phyloP scores from a whole-genome alignment of 2,329 filamentous ascomycete species.

The Talaromyces rugulosus region DNA sequence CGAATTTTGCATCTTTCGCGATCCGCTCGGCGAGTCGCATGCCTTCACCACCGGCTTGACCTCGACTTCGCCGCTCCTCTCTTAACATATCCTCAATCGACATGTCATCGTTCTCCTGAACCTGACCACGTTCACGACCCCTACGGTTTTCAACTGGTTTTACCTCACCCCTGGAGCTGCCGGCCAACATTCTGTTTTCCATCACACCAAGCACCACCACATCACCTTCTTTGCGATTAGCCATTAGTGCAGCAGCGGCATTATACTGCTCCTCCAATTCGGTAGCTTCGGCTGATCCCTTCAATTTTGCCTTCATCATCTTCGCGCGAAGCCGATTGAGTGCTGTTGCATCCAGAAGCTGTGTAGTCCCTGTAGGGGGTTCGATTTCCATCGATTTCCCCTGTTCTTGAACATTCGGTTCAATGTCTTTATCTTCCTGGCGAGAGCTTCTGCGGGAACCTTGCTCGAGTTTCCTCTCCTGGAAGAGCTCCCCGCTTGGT shows the following conservation, averaged over 20 bases:
- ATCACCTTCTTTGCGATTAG: slow-evolving; percentile 56
- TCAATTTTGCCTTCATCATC: slow-evolving; percentile 92
- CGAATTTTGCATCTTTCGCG: slow-evolving; percentile 85
- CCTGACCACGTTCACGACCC: slow-evolving; percentile 75
- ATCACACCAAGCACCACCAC: slow-evolving; percentile 80
- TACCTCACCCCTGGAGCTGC: slow-evolving; percentile 63
- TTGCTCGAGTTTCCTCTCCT: slow-evolving; percentile 65
- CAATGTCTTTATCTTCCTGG: slow-evolving; percentile 28
- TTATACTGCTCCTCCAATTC: slow-evolving; percentile 83
- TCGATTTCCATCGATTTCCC: slow-evolving; percentile 57
- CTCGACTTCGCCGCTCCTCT: slow-evolving; percentile 82
- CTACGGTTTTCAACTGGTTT: slow-evolving; percentile 74
- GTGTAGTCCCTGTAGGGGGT: slow-evolving; percentile 44
- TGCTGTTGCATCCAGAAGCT: slow-evolving; percentile 66
- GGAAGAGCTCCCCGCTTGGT: slow-evolving; percentile 80
- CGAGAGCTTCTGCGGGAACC: slow-evolving; percentile 42
- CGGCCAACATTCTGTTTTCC: slow-evolving; percentile 85
- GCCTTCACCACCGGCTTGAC: slow-evolving; percentile 73
- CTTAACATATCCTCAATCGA: slow-evolving; percentile 93
- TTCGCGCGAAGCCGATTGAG: slow-evolving; percentile 88
- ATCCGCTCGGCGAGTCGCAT: slow-evolving; percentile 84
- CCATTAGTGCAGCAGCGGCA: slow-evolving; percentile 61
- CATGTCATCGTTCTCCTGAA: slow-evolving; percentile 94
- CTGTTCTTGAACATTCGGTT: slow-evolving; percentile 44
- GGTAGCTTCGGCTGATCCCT: slow-evolving; percentile 67